These are phyloP conservation scores for Tarenaya hassleriana DNA, from an alignment of 345 rosid genomes.

Conservation along the genomic window DNA sequence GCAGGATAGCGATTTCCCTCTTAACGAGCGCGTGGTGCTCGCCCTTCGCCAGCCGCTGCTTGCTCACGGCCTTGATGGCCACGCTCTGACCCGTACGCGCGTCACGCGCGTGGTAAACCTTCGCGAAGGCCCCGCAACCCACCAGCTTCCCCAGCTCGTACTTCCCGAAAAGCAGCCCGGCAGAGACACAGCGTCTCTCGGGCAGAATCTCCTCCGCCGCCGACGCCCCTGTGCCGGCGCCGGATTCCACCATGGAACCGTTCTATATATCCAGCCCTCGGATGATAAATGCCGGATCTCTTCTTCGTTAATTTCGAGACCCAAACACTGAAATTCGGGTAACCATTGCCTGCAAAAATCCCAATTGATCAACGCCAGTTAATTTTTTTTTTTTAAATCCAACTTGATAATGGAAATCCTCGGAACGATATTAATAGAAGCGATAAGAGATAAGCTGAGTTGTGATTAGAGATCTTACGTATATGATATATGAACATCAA, in stretches of 20 bases:
- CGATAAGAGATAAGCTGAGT: conserved; percentile 25
- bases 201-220: conserved; percentile 1
- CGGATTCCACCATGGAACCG: no score
- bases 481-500: no score
- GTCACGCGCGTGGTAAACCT: conserved; percentile 68
- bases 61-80: conserved; percentile 81
- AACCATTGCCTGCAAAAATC: no score
- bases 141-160: conserved; percentile 76
- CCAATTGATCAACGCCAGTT: no score
- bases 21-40: conserved; percentile 42
- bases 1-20: conserved; percentile 83
- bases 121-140: conserved; percentile 81
- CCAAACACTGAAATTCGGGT: conserved; percentile 1
- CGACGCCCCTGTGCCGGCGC: no score
- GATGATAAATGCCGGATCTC: background rate
- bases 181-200: conserved; percentile 13
- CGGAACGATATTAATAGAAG: no score
- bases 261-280: background rate
- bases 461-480: conserved; percentile 20
- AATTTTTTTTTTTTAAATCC: no score
- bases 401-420: no score
- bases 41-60: conserved; percentile 47
- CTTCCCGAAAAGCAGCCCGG: conserved; percentile 39
- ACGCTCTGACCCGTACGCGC: conserved; percentile 63
- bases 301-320: background rate